Base-by-base conservation (phyloP, 2,329 filamentous ascomycete species). In the Aspergillus sp. region DNA sequence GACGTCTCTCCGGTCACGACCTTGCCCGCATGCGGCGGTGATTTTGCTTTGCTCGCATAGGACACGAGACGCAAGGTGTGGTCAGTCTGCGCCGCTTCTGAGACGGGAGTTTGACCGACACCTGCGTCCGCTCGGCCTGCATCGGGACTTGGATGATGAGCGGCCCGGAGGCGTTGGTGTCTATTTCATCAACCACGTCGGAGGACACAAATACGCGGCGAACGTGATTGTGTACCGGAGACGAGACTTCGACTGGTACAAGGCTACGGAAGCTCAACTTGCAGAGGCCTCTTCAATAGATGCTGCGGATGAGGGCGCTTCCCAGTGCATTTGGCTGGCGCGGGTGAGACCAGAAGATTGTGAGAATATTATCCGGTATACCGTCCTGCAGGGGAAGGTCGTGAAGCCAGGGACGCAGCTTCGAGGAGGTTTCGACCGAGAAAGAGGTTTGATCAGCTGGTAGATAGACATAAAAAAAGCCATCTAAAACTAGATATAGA, bases 131-230 rank as follows among this genome's bases (percentile, higher is more conserved):
- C 80, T 96, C 12, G 93, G 92, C 0, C 78, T 99, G 19, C 93
- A 89, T 73, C 87, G 95, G 31, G 93, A 98, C 71, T 77, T 95
- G 47, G 87, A 96, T 70, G 95, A 99, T 72, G 87, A 92, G 73
- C 80, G 95, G 57, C 91, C 93, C 0, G 93, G 93, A 11, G 95
- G 95, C 12, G 93, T 97, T 6, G 93, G 91, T 0, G 90, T 99
- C 63, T 96, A 96, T 77, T 98, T 97, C 72, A 96, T 98, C 70
- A 93, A 87, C 65, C 95, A 99, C 70, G 92, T 97, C 3, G 95
- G 95, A 27, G 95, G 95, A 0, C 95, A 99, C 80, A 97, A 97
- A 79, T 98, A 96, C 77, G 87, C 88, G 47, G 95, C 95, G 27
- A 99, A 99, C 68, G 86, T 98, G 66, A 90, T 99, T 80, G 82